These are phyloP conservation scores for Penicillium soppii DNA, from an alignment of 495 filamentous ascomycete genomes.

Conservation along the genomic window DNA sequence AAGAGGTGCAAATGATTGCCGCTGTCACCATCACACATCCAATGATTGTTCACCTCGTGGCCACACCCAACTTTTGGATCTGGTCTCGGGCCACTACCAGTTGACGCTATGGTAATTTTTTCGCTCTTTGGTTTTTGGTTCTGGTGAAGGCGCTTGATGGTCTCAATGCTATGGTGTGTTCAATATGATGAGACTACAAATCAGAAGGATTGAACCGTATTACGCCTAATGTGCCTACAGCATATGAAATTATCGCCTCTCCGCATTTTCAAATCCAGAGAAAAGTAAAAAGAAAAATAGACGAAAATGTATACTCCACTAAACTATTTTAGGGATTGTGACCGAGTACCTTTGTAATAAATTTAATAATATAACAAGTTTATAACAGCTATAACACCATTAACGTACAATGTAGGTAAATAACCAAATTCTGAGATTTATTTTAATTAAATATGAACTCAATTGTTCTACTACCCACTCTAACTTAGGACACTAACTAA, in stretches of 20 bases:
- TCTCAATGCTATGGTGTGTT: too few species aligned
- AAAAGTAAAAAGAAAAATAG: too few species aligned
- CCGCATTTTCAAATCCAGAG: conserved; percentile 1
- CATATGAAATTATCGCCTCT: not conserved
- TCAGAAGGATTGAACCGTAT: too few species aligned
- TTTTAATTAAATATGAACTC: not conserved
- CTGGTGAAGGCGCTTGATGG: too few species aligned
- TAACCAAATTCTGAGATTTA: too few species aligned
- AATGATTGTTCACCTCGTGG: conserved; percentile 27
- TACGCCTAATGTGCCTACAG: too few species aligned
- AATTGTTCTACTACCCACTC: not conserved
- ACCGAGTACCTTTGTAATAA: not conserved
- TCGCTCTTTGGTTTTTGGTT: too few species aligned
- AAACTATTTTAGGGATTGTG: not conserved
- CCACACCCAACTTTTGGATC: conserved; percentile 18
- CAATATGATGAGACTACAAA: too few species aligned
- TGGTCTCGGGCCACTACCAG: conserved; percentile 1
- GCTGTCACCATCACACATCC: conserved; percentile 27
- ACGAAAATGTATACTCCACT: too few species aligned
- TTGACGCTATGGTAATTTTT: too few species aligned
- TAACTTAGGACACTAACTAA: not conserved
- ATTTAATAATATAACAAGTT: not conserved
- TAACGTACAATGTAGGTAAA: too few species aligned
- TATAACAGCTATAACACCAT: too few species aligned
- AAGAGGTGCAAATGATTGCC: conserved; percentile 28